Conservation (phyloP, 768 basidiomycete species). For the Lepiota venenata region DNA sequence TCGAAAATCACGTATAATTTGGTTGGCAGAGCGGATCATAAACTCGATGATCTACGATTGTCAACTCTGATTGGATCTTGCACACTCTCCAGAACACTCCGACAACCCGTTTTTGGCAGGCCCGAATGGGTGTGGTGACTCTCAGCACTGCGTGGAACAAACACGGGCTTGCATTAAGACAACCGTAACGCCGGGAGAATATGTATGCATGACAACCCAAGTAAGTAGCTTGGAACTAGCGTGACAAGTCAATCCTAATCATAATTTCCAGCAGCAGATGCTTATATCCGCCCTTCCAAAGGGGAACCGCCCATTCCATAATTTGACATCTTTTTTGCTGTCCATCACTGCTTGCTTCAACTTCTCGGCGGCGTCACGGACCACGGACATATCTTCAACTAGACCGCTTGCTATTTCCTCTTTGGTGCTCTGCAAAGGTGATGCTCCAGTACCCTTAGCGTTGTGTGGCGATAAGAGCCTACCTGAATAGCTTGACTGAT, state of each 20-base stretch:
- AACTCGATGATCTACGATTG: no score
- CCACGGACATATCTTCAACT: slow-evolving; percentile 43
- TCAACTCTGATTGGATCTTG: no score
- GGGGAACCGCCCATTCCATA: slow-evolving; percentile 73
- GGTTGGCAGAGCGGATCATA: no score
- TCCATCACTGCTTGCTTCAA: slow-evolving; percentile 54
- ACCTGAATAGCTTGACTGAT: slow-evolving; percentile 80
- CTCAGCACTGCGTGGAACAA: no score
- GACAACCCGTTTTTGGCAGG: no score
- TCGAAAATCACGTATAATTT: no score
- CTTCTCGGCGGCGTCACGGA: slow-evolving; percentile 48
- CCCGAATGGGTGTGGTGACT: no score
- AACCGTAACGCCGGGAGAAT: background rate
- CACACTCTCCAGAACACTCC: no score
- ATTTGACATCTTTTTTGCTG: slow-evolving; percentile 49
- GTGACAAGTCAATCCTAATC: slow-evolving; percentile 16
- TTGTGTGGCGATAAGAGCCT: slow-evolving; percentile 11
- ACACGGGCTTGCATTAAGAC: no score
- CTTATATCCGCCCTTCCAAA: slow-evolving; percentile 67
- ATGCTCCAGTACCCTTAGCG: slow-evolving; percentile 14
- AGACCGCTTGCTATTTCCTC: slow-evolving; percentile 66
- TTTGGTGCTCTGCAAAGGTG: slow-evolving; percentile 54
- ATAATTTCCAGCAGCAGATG: slow-evolving; percentile 65
- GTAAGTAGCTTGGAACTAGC: background rate
- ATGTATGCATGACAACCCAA: background rate